Evolutionary conservation across 352 stramenopile species (phyloP).

Genomic region (Phytopythium cucurbitacearum): DNA sequence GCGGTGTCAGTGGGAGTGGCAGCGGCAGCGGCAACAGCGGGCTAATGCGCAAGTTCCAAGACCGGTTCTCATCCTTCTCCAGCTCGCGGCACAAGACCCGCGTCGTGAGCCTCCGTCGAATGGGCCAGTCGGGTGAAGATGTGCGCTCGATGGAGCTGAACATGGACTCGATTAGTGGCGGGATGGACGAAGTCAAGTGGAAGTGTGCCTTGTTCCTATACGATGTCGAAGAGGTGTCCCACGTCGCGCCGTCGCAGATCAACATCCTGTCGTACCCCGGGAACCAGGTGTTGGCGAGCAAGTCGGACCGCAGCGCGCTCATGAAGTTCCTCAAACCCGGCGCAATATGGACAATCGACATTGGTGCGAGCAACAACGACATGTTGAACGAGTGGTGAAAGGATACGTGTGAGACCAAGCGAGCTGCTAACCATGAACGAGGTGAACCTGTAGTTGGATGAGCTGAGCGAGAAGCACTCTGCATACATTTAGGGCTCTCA

Average conservation of each 20-base stretch:
- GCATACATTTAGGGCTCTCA: too few relatives aligned
- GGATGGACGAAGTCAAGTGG: slow-evolving; percentile 85
- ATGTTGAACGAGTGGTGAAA: slow-evolving; percentile 54
- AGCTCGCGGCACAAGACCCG: slow-evolving; percentile 43
- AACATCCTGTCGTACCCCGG: slow-evolving; percentile 68
- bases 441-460: too few relatives aligned
- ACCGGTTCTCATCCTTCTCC: slow-evolving; percentile 56
- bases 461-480: too few relatives aligned
- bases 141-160: slow-evolving; percentile 76
- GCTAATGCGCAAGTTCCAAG: slow-evolving; percentile 81
- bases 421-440: too few relatives aligned
- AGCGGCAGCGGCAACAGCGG: slow-evolving; percentile 27
- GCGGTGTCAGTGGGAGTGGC: slow-evolving; percentile 13
- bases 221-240: slow-evolving; percentile 74
- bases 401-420: too few relatives aligned
- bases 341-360: slow-evolving; percentile 80
- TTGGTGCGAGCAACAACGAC: slow-evolving; percentile 63
- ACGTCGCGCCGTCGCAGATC: slow-evolving; percentile 78
- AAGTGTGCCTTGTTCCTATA: slow-evolving; percentile 82
- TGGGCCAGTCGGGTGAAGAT: slow-evolving; percentile 67
- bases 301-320: slow-evolving; percentile 58
- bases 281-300: slow-evolving; percentile 57
- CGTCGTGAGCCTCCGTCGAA: slow-evolving; percentile 57
- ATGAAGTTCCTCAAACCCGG: slow-evolving; percentile 78
- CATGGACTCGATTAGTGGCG: slow-evolving; percentile 77